Evolutionary conservation across 208 protist species (phyloP), one percentile per base, ranked within the genome.

Genomic region (Trypanosoma platydactyli): DNA sequence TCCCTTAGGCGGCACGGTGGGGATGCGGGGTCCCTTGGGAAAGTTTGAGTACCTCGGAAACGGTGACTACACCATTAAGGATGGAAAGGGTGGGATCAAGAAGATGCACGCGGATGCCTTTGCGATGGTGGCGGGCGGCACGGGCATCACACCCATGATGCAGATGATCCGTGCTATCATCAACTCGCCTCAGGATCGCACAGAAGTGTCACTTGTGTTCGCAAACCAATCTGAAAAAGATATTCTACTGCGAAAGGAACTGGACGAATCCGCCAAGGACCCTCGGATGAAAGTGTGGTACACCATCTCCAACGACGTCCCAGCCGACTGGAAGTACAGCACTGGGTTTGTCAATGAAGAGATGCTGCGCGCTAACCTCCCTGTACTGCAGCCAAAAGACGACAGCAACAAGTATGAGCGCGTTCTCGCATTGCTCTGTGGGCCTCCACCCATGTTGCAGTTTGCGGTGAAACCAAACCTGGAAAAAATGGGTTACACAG

Each of bases 81-180:
- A 49, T 6, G 48, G 54, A 12, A 45, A 55, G 29, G 42, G 16
- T 20, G 5, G 51, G 12, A 38, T 56, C 25, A 79, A 64, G n/a
- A 27, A 70, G 50, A 60, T 49, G 41, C 62, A 76, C 46, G 74
- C 82, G 24, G 73, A 80, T 49, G 78, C 78, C 35, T 89, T 86
- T 61, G 79, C 81, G 1, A 88, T 89, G 56, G 63, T 94, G 13
- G 84, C 84, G 5, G 90, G 90, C 33, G 90, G 95, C 59, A 94
- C 91, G 3, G 95, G 95, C 51, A 97, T 98, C 76, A 98, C 95
- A 15, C 95, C 95, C 0, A 88, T 96, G 48, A 64, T 96, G 44
- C 95, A 98, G 80, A 75, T 98, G 35, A 94, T 97, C 25, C 76
- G 79, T 29, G 91, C 91, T 35, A 94, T 97, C 60, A 58, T 86